Base-by-base conservation (phyloP, 805 yeast genomes). In the Saturnispora halmiae region DNA sequence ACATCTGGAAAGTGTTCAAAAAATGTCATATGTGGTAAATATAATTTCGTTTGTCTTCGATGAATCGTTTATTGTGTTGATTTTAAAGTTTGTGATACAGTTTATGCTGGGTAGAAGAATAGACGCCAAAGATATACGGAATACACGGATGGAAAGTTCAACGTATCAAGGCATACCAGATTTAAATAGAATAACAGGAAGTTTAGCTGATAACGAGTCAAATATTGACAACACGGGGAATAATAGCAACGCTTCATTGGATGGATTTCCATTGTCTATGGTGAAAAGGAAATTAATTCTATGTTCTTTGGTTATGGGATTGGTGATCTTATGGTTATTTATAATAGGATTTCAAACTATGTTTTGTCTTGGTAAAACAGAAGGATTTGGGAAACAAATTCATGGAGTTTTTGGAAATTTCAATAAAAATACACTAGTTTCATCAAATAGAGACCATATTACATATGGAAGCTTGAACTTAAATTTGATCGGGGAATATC, bases 401-500 rank as follows among this genome's bases (percentile, higher is more conserved):
- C 44, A 41, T 15, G n/a, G 36, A 16, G 5, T 30, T 5, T 15
- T 8, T 20, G 39, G 36, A 4, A 32, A 8, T 28, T 32, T 27
- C 6, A 16, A 22, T 3, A 41, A 26, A 24, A n/a, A 20, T 2
- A 32, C 18, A 24, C 24, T 27, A 19, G 16, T 18, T n/a, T 29
- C 16, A 16, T 2, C 40, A 9, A 4, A 9, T n/a, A 5, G 9
- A 25, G 29, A 46, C 4, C 54, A 56, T 1, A 56, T 56, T 28
- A 53, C 54, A 2, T 56, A 64, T 46, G 74, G 75, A 1, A 51
- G 61, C n/a, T 43, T 65, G 15, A 50, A 65, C 3, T 37, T 72
- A 20, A 72, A 70, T 45, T 47, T 72, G 15, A 65, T 73, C 18
- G 80, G 80, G 0, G 78, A 74, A 36, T 21, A 43, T 9, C 42